Conservation (phyloP, 768 basidiomycete species). For the Boletus insuetus region DNA sequence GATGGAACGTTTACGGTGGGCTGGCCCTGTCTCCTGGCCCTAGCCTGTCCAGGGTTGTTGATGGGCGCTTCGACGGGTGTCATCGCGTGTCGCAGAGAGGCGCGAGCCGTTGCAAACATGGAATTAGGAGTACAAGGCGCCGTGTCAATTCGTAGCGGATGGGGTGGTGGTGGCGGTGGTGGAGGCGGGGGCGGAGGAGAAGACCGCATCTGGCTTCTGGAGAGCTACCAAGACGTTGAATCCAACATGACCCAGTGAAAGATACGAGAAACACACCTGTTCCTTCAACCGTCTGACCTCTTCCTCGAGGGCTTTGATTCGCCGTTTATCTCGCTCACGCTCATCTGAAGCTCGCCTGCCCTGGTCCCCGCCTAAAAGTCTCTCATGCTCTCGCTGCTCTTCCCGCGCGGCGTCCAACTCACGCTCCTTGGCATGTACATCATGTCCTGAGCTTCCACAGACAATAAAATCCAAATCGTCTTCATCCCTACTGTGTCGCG, state of each 20-base stretch:
- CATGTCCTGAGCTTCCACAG: slow-evolving; percentile 44
- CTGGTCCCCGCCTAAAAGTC: slow-evolving; percentile 38
- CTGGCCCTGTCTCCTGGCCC: slow-evolving; percentile 47
- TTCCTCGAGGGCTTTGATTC: slow-evolving; percentile 61
- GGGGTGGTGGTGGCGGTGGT: slow-evolving; percentile 31
- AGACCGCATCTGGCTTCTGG: slow-evolving; percentile 33
- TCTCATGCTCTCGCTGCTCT: slow-evolving; percentile 47
- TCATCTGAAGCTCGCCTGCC: slow-evolving; percentile 35
- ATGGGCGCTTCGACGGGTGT: slow-evolving; percentile 66
- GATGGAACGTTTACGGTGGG: slow-evolving; percentile 72
- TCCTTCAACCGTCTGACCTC: slow-evolving; percentile 59
- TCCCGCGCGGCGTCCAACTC: slow-evolving; percentile 57
- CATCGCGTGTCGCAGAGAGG: slow-evolving; percentile 55
- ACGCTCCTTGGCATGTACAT: slow-evolving; percentile 58
- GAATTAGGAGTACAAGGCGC: slow-evolving; percentile 27
- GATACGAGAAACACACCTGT: slow-evolving; percentile 40
- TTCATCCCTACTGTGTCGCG: slow-evolving; percentile 27
- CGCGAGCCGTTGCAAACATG: slow-evolving; percentile 59
- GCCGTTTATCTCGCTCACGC: slow-evolving; percentile 55
- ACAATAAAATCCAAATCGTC: slow-evolving; percentile 28
- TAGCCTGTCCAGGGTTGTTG: slow-evolving; percentile 40
- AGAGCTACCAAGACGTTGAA: slow-evolving; percentile 39
- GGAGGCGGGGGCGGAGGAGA: slow-evolving; percentile 42
- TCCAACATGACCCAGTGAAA: neutral
- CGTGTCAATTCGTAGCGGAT: slow-evolving; percentile 33